phyloP scores from a whole-genome alignment of 768 basidiomycete species.

The Lepiota brunneoincarnata region DNA sequence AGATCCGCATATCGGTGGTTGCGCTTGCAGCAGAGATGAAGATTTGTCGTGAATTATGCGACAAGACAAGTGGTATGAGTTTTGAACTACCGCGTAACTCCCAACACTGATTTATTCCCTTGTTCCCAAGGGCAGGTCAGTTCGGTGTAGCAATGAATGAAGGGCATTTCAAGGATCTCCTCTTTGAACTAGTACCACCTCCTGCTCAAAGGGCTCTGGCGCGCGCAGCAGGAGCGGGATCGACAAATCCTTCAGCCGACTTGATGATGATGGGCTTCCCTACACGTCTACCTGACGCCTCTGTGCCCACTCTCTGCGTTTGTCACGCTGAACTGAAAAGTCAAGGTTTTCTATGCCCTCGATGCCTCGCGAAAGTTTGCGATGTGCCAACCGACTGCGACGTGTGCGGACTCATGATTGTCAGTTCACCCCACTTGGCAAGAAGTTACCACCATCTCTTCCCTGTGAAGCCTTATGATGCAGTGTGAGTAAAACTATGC shows the following conservation, averaged over 20 bases:
- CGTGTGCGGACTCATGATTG: conserved; percentile 96
- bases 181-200: conserved; percentile 95
- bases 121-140: conserved; percentile 45
- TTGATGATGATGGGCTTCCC: conserved; percentile 99
- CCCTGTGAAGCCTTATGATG: conserved; percentile 82
- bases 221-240: conserved; percentile 38
- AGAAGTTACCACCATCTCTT: conserved; percentile 95
- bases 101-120: conserved; percentile 6
- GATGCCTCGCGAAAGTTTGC: conserved; percentile 91
- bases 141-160: conserved; percentile 99
- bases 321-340: conserved; percentile 93
- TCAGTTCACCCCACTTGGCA: conserved; percentile 95
- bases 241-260: conserved; percentile 71
- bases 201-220: conserved; percentile 73
- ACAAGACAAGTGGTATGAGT: conserved; percentile 85
- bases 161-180: conserved; percentile 91
- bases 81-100: background rate
- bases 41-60: conserved; percentile 88
- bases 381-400: conserved; percentile 98
- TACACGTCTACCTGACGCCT: conserved; percentile 81
- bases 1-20: conserved; percentile 89
- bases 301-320: conserved; percentile 81
- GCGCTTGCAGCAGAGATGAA: conserved; percentile 98
- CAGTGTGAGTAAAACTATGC: conserved; percentile 61
- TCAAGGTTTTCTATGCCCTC: conserved; percentile 92